phyloP scores from a whole-genome alignment of 192 early-diverging fungal genomes.

The Diversispora epigaea region DNA sequence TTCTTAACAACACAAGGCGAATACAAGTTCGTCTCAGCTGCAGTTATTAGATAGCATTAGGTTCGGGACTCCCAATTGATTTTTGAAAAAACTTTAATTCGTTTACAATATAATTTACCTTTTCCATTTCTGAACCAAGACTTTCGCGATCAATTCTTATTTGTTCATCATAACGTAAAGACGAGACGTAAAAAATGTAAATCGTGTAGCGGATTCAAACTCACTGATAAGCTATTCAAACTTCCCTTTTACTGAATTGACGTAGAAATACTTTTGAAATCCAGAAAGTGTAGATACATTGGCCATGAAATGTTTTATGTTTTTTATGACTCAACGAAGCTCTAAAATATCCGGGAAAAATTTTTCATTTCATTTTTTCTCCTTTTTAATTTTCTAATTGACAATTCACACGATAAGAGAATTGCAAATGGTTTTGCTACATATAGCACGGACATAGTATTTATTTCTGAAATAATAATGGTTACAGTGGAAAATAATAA shows the following conservation, averaged over 20 bases:
- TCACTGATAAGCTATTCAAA: neutral
- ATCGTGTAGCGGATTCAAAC: neutral
- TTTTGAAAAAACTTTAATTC: too few relatives aligned
- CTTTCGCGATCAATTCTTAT: neutral
- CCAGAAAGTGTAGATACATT: slow-evolving; percentile 7
- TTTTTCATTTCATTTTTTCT: neutral
- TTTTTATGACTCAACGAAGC: neutral
- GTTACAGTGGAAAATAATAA: too few relatives aligned
- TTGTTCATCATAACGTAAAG: slow-evolving; percentile 9
- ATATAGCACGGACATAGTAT: neutral
- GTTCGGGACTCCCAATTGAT: too few relatives aligned
- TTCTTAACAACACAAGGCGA: too few relatives aligned
- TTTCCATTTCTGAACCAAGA: slow-evolving; percentile 1
- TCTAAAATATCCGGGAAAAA: neutral
- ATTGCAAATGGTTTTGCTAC: neutral
- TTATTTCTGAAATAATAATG: too few relatives aligned
- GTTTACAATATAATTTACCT: neutral
- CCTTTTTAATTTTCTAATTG: neutral
- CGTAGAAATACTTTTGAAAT: slow-evolving; percentile 4
- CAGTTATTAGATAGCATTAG: too few relatives aligned
- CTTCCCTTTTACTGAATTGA: neutral
- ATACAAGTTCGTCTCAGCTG: too few relatives aligned
- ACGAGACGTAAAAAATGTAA: neutral
- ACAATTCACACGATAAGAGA: neutral
- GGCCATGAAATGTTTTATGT: neutral